Percentiles rank a stretch among this genome's conserved stretches.
Evolutionary conservation across 106 monocot genomes (phyloP).

Genomic region (Iris macrosiphon): DNA sequence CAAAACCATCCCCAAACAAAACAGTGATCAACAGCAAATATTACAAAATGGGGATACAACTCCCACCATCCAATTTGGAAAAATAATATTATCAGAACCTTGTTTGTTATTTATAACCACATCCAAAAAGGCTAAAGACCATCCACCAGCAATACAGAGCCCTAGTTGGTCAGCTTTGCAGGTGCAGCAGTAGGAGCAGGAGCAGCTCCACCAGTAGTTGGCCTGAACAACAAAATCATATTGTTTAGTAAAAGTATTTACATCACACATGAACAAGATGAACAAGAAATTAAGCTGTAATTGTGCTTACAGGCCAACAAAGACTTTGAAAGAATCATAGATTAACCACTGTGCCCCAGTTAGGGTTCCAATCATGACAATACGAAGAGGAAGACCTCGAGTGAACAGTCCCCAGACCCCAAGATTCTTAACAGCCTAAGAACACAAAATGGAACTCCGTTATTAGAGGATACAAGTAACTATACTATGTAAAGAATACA

Average conservation of each 20-base stretch:
- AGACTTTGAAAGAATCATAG: constrained; percentile 40
- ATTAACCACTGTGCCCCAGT: constrained; percentile 37
- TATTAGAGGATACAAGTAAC: background rate
- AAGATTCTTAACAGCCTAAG: constrained; percentile 31
- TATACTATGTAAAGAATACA: background rate
- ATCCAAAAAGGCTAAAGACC: too few species aligned
- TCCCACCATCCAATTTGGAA: too few species aligned
- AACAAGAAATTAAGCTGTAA: background rate
- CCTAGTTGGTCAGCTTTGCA: too few species aligned
- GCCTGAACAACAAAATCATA: constrained; percentile 2
- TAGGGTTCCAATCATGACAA: constrained; percentile 37
- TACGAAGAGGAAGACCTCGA: constrained; percentile 36
- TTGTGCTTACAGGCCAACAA: constrained; percentile 35
- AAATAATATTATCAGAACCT: too few species aligned
- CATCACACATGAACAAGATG: too few species aligned
- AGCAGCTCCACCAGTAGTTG: constrained; percentile 26
- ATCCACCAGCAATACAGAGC: too few species aligned
- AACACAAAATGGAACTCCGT: background rate
- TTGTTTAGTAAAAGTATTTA: background rate
- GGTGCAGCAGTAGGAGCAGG: constrained; percentile 12
- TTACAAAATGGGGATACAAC: too few species aligned
- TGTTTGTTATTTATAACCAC: too few species aligned
- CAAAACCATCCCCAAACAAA: too few species aligned
- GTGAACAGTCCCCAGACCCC: constrained; percentile 39
- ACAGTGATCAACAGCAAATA: too few species aligned